These are phyloP conservation scores for Claviceps monticola DNA, from an alignment of 2,329 filamentous ascomycete species.

Conservation along the genomic window DNA sequence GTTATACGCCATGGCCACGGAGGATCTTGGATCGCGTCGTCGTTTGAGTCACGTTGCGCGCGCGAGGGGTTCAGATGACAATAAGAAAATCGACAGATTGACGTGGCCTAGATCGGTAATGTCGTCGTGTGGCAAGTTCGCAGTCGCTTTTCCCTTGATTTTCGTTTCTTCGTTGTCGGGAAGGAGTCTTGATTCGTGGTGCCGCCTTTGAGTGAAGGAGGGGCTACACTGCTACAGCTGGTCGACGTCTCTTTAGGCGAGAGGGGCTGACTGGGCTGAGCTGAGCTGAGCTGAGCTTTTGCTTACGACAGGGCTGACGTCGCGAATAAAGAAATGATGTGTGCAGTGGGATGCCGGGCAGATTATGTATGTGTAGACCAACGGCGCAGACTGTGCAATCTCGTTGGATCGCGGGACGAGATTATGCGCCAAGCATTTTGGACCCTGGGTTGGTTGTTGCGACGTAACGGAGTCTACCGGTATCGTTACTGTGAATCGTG, in stretches of 20 bases:
- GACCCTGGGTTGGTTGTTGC: too few species aligned
- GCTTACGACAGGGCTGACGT: not conserved
- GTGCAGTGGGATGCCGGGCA: not conserved
- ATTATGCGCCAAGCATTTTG: too few species aligned
- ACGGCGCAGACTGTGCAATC: too few species aligned
- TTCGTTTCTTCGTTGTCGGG: not conserved
- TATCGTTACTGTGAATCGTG: too few species aligned
- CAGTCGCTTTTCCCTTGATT: not conserved
- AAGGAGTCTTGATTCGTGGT: not conserved
- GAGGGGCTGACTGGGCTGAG: not conserved
- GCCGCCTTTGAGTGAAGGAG: not conserved
- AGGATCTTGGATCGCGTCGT: not conserved
- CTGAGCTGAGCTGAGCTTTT: not conserved
- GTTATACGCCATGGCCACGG: constrained; percentile 73
- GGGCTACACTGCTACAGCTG: not conserved
- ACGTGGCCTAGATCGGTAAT: not conserved
- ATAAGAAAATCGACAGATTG: not conserved
- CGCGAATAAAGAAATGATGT: not conserved
- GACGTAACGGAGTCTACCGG: too few species aligned
- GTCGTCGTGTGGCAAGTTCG: not conserved
- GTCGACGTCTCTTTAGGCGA: not conserved
- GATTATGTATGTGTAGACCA: too few species aligned
- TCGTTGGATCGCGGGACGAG: too few species aligned
- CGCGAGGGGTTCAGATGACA: not conserved
- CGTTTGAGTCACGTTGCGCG: not conserved